These are phyloP conservation scores for Scheffersomyces stipitis DNA, from an alignment of 805 yeast genomes.

Conservation along the genomic window DNA sequence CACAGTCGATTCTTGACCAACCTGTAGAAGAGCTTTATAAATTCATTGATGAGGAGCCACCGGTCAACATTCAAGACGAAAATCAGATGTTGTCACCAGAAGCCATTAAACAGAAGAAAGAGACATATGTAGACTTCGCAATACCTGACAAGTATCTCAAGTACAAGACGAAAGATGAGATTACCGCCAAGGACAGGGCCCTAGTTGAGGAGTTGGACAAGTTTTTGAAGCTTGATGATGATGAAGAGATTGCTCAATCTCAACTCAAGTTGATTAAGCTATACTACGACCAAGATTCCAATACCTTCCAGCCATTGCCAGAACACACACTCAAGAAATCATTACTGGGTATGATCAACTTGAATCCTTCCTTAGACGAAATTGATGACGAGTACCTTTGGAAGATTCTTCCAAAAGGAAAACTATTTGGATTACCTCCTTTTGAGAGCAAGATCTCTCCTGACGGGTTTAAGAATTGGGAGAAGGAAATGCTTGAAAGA, in stretches of 20 bases:
- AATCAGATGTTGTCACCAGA: not conserved
- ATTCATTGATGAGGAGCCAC: constrained; percentile 4
- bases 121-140: constrained; percentile 18
- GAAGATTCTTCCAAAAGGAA: constrained; percentile 36
- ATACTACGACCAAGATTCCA: constrained; percentile 28
- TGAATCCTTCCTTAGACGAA: constrained; percentile 33
- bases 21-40: constrained; percentile 19
- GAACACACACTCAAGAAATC: constrained; percentile 41
- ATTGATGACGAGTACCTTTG: constrained; percentile 42
- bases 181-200: constrained; percentile 24
- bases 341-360: constrained; percentile 38
- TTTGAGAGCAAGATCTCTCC: constrained; percentile 21
- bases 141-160: constrained; percentile 28
- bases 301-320: constrained; percentile 24
- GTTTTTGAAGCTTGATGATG: constrained; percentile 19
- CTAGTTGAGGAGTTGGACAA: constrained; percentile 26
- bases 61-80: not conserved
- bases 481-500: constrained; percentile 23
- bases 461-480: constrained; percentile 35
- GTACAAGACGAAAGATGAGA: constrained; percentile 15
- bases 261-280: constrained; percentile 23
- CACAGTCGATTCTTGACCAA: constrained; percentile 15
- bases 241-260: constrained; percentile 20
- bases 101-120: not conserved
- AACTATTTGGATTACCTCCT: constrained; percentile 35